phyloP scores from a whole-genome alignment of 2,329 filamentous ascomycete genomes.

The Beauveria varroae region DNA sequence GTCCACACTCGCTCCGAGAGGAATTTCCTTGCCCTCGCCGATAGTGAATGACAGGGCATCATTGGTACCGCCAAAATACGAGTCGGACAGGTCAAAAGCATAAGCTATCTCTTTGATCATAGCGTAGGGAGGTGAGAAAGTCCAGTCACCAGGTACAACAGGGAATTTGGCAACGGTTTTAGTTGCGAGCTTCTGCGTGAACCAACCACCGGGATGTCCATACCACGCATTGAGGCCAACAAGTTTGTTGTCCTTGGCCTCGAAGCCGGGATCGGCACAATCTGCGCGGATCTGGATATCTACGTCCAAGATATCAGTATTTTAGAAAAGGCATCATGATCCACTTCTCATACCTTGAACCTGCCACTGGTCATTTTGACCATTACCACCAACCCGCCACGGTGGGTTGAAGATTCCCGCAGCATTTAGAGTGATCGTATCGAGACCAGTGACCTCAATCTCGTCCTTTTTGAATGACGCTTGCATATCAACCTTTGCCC shows the following conservation, averaged over 20 bases:
- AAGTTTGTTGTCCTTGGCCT: neutral
- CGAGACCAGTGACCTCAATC: neutral
- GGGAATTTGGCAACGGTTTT: neutral
- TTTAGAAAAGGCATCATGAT: neutral
- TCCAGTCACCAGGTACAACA: neutral
- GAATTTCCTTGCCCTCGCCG: neutral
- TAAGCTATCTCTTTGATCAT: neutral
- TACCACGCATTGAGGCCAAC: neutral
- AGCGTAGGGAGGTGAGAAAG: neutral
- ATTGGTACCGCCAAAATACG: neutral
- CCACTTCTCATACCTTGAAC: neutral
- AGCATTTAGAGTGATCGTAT: neutral
- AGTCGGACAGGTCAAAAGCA: neutral
- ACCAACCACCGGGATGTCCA: neutral
- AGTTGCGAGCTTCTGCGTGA: neutral
- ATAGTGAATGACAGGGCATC: neutral
- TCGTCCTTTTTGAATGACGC: neutral
- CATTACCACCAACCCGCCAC: neutral
- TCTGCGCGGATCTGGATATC: neutral
- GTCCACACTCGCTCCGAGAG: neutral
- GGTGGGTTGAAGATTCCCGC: neutral
- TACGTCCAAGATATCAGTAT: neutral
- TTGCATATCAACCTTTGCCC: neutral
- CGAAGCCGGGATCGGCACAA: neutral
- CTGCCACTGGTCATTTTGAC: neutral